Base-by-base conservation (phyloP, 2,329 filamentous ascomycete species). In the Paracorniculantispora psalliotae region DNA sequence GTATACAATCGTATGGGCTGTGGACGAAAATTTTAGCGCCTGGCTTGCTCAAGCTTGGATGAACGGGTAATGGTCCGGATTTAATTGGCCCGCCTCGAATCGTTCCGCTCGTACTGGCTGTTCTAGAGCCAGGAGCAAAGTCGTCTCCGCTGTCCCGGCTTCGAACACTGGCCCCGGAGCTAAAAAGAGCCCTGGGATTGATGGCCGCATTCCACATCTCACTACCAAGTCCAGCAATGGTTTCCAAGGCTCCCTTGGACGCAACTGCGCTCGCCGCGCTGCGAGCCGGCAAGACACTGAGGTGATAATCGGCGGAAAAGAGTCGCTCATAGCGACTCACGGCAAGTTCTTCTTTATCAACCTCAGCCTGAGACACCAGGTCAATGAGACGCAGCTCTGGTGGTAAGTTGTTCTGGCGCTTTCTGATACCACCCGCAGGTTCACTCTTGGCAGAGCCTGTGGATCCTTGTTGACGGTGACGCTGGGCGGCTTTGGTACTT, bases 1-100 rank as follows among this genome's bases (percentile, higher is more conserved):
- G 77, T n/a, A 97, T 88, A 67, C 92, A 97, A 73, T 99, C 94
- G 69, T 96, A 99, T 0, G 94, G 94, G 66, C 92, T 97, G 67
- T 96, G 92, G 43, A 99, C 91, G 70, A 97, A 97, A 17, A 99
- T 89, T 68, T 97, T 81, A 66, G 81, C 72, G 1, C 83, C 81
- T 53, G 77, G 78, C 67, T 85, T 81, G 64, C 80, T 67, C 63
- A 89, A 71, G 65, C 78, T 79, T 57, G 82, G 73, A 68, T 87
- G 80, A 2, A 80, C 75, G 13, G 76, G 72, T 39, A 72, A 71
- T 3, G 68, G 63, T 3, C 63, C 61, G 7, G 67, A 59, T 43
- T 66, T 68, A 12, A 63, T 63, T 8, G 63, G 62, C 4, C 63
- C 65, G 49, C 71, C 69, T 19, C 69, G 67, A 30, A 67, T 66